Conservation (phyloP, 2,329 filamentous ascomycete species). For the Allantophomopsis cytisporea region DNA sequence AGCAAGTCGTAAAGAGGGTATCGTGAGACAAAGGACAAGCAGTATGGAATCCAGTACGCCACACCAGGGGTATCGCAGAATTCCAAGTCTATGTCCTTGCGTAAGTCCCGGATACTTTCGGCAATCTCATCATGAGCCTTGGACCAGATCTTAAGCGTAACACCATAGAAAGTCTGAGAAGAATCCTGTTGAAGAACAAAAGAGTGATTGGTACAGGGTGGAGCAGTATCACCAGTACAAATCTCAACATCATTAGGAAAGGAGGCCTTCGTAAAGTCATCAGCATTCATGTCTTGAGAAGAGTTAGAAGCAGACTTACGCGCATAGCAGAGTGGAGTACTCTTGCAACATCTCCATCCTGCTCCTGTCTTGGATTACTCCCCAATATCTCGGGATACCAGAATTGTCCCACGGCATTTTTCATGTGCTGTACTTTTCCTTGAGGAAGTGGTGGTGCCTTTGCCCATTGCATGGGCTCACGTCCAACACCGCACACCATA, state of each 20-base stretch:
- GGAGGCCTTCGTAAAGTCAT: constrained; percentile 52
- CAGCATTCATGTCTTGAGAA: neutral
- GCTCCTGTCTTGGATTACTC: constrained; percentile 88
- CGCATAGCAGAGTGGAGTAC: constrained; percentile 91
- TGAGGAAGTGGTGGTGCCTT: constrained; percentile 79
- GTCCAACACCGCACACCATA: constrained; percentile 97
- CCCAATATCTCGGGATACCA: constrained; percentile 97
- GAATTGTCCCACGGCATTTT: constrained; percentile 92
- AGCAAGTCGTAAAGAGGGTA: constrained; percentile 95
- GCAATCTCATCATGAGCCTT: constrained; percentile 95
- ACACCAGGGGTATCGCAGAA: constrained; percentile 92
- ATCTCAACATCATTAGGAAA: constrained; percentile 99
- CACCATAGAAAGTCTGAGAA: constrained; percentile 96
- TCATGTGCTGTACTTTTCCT: constrained; percentile 99
- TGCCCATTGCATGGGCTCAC: constrained; percentile 98
- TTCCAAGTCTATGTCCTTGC: constrained; percentile 86
- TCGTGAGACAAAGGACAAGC: constrained; percentile 88
- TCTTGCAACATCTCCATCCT: constrained; percentile 94
- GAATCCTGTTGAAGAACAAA: constrained; percentile 98
- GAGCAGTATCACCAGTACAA: constrained; percentile 89
- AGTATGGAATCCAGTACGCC: constrained; percentile 99
- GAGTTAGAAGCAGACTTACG: constrained; percentile 37
- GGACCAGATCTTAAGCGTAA: constrained; percentile 94
- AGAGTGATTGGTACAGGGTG: constrained; percentile 93
- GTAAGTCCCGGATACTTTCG: constrained; percentile 90